Conservation (phyloP, 331 rosid genomes). For the Stylosanthes scabra region DNA sequence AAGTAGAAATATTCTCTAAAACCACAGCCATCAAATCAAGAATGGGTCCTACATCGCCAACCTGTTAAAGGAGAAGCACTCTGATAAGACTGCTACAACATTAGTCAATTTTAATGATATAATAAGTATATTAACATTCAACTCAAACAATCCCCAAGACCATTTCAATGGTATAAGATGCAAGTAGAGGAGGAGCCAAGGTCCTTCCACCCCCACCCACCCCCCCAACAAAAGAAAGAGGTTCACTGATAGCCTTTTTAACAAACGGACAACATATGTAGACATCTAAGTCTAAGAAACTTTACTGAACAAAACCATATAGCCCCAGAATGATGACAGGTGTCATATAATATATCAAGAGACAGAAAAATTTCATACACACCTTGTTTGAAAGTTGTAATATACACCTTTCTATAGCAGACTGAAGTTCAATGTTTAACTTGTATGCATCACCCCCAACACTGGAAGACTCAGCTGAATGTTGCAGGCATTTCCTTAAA, state of each 20-base stretch:
- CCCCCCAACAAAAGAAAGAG: not conserved
- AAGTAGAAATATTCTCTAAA: conserved; percentile 74
- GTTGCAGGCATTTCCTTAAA: conserved; percentile 86
- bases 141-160: conserved; percentile 9
- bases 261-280: conserved; percentile 5
- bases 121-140: conserved; percentile 27
- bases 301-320: conserved; percentile 11
- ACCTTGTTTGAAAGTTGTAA: conserved; percentile 84
- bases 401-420: conserved; percentile 79
- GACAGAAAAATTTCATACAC: conserved; percentile 29
- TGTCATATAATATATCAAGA: conserved; percentile 15
- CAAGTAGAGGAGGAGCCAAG: too few species aligned
- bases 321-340: conserved; percentile 6
- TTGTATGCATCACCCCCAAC: conserved; percentile 52
- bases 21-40: conserved; percentile 91
- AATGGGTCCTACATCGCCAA: conserved; percentile 93
- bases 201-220: too few species aligned
- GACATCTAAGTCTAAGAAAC: conserved; percentile 21
- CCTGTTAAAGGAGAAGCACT: conserved; percentile 52
- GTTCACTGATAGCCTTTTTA: conserved; percentile 16
- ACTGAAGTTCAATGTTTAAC: conserved; percentile 64
- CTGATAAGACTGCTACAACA: conserved; percentile 28
- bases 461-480: conserved; percentile 62
- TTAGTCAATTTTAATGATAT: conserved; percentile 26
- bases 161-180: not conserved